Base-by-base conservation (phyloP, 2,329 filamentous ascomycete genomes). In the Ophiosphaerella narmari region DNA sequence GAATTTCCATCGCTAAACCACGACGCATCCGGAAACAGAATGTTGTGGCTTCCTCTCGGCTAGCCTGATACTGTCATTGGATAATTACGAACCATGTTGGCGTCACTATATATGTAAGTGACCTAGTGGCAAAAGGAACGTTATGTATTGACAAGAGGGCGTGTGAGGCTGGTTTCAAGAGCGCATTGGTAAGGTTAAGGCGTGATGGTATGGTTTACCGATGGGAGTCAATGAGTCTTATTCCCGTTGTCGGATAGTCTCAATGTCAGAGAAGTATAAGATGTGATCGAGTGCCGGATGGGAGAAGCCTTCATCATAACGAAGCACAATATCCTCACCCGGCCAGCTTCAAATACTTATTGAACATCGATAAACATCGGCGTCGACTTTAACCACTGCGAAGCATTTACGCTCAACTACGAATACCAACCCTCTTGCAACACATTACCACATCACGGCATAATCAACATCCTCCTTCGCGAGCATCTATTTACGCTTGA, bases 171-270 rank as follows among this genome's bases (percentile, higher is more conserved):
- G n/a, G 43, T 51, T 39, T 43, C 43, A 43, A 46, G 4, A 23
- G 35, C 16, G 39, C 24, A 43, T 43, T 48, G 43, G 39, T 48
- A 38, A 48, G 32, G 8, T 4, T 24, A n/a, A 43, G 35, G 46
- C 43, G 26, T 40, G 37, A 23, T 14, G 2, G 33, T 13, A 12
- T 13, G n/a, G 33, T n/a, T 34, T 13, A 14, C 33, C 14, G 33
- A 16, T 36, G 34, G n/a, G 34, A 36, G 34, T 36, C 34, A 36
- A 9, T 29, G 7, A 29, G 11, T 11, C 11, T 11, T 11, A 29
- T 8, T 29, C 7, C 26, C 26, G 26, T 29, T 9, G 26, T 29
- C 26, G 26, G 26, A 29, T 4, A 4, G 11, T 29, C 26, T 29
- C 11, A 29, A 8, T 8, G 11, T 6, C 26, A 29, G 7, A 5